A percentile compares a stretch with the other conserved stretches of the same genome.
These are phyloP conservation scores for Pterocarpus santalinus DNA, from an alignment of 306 rosid species.

Conservation along the genomic window DNA sequence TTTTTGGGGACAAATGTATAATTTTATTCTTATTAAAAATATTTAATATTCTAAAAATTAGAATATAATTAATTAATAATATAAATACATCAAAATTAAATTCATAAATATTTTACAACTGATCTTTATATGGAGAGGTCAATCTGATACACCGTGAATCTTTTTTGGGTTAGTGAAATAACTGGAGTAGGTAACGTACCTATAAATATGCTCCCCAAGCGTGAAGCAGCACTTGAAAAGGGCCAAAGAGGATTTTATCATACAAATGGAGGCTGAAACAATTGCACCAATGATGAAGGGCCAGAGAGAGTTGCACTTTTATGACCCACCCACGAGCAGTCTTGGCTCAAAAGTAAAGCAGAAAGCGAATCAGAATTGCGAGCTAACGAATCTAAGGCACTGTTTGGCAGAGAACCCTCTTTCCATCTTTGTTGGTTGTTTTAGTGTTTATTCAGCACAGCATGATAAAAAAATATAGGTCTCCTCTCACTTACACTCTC, in stretches of 20 bases:
- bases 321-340: slow-evolving; percentile 44
- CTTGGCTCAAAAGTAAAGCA: slow-evolving; percentile 46
- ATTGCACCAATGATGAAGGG: slow-evolving; percentile 28
- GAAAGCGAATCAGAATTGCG: slow-evolving; percentile 45
- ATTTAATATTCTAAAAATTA: too few relatives aligned
- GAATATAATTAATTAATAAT: too few relatives aligned
- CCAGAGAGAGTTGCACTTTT: background rate
- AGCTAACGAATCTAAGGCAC: slow-evolving; percentile 58
- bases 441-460: background rate
- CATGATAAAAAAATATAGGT: background rate
- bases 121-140: too few relatives aligned
- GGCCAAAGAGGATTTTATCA: background rate
- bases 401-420: slow-evolving; percentile 10
- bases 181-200: background rate
- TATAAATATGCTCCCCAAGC: slow-evolving; percentile 60
- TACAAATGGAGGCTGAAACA: background rate
- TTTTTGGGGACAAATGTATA: too few relatives aligned
- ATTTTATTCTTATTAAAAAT: too few relatives aligned
- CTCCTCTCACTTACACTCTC: slow-evolving; percentile 8
- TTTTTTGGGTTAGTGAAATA: background rate
- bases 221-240: slow-evolving; percentile 53
- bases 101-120: too few relatives aligned
- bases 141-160: too few relatives aligned
- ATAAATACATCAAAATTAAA: too few relatives aligned
- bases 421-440: background rate